Percentiles rank a stretch among this genome's conserved stretches.
phyloP scores from a whole-genome alignment of 139 green algal species.

The Yamagishiella unicocca region DNA sequence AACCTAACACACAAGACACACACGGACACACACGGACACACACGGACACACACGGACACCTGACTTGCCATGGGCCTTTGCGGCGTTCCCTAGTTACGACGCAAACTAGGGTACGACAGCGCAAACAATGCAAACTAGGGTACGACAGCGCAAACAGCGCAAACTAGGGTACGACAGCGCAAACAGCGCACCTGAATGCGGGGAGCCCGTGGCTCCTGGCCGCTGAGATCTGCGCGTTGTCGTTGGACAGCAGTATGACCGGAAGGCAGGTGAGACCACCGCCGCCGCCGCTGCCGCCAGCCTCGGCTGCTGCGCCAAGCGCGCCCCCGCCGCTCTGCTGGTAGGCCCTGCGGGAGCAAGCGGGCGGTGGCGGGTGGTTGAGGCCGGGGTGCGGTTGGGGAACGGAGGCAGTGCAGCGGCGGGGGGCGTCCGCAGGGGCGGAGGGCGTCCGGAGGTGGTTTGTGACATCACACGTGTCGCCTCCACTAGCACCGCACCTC shows the following conservation, averaged over 20 bases:
- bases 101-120: not conserved
- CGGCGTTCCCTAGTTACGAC: no score
- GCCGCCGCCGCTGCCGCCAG: conserved; percentile 2
- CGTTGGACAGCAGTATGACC: conserved; percentile 81
- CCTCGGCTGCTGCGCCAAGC: not conserved
- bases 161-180: not conserved
- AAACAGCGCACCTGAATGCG: conserved; percentile 47
- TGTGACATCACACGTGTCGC: no score
- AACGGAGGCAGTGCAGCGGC: no score
- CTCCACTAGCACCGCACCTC: no score
- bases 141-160: not conserved
- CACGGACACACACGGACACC: no score
- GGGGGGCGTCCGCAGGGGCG: no score
- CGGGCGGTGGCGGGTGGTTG: no score
- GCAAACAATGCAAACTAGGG: not conserved
- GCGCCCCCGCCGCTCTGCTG: not conserved
- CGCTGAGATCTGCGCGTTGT: conserved; percentile 81
- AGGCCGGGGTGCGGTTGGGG: no score
- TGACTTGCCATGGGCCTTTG: no score
- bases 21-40: no score
- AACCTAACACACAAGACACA: no score
- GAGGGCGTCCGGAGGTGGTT: no score
- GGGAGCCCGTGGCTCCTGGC: conserved; percentile 80
- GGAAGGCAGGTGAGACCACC: conserved; percentile 56
- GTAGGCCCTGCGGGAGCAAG: conserved; percentile 5